Evolutionary conservation across 108 stramenopile genomes (phyloP), one percentile per base, ranked within the genome.

Genomic region (Nitzschia putrida): DNA sequence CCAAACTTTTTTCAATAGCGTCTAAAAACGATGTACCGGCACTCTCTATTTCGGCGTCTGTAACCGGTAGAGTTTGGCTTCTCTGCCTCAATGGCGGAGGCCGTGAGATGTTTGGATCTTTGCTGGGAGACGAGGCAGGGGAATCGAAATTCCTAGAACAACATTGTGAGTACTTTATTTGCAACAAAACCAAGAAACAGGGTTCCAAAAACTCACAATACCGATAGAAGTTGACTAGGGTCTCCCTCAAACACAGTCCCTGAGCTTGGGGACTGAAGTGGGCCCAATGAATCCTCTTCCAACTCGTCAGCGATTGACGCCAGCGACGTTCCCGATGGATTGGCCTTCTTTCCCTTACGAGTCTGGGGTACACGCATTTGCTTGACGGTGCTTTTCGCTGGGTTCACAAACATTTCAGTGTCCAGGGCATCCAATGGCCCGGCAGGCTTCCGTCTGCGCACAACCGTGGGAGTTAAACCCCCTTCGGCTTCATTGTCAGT

Each of bases 21-120:
- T 91, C 90, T 41, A 94, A 84, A 78, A 92, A 94, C 0, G 87
- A 85, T 50, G 84, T 83, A 24, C 89, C 90, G 13, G 88, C 85
- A 45, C 63, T 65, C 71, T 90, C 88, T 59, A 94, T 90, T n/a
- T 89, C 86, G 16, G 83, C 88, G 63, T 93, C 87, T 56, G 83
- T 72, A 14, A 50, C 69, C 5, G 81, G 80, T 57, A 86, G 63
- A 42, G 82, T 68, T n/a, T 80, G 66, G 13, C 61, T 52, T 45
- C 50, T 34, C 42, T 72, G 43, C 42, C 37, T 63, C n/a, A 49
- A 18, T 16, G 14, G 47, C 18, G 14, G 47, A 3, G 47, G 47
- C 14, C 47, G 2, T 16, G n/a, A 18, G 18, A 49, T 49, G 14
- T 49, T 49, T 18, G 14, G 47, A 16, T 49, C 47, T 18, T 49